Conservation (phyloP, 257 asterid genomes). For the Solanum lignicaule region DNA sequence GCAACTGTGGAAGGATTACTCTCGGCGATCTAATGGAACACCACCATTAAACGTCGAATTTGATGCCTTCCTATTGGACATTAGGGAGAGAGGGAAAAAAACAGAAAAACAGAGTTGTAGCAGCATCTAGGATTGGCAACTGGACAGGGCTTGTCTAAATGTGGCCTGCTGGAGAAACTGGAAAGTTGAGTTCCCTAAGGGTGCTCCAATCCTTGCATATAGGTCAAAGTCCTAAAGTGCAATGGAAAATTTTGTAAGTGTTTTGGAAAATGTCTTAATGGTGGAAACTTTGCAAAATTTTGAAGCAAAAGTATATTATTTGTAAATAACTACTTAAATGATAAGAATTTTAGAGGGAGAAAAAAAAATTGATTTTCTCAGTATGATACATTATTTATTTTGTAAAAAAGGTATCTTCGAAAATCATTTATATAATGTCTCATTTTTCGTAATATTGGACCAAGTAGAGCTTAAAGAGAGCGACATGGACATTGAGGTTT, state of each 20-base stretch:
- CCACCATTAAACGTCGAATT: not conserved
- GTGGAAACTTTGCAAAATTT: not conserved
- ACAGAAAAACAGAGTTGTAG: not conserved
- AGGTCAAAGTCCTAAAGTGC: not conserved
- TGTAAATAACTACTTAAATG: not conserved
- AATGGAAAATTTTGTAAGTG: not conserved
- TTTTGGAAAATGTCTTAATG: not conserved
- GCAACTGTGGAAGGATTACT: conserved; percentile 81
- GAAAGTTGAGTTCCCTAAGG: not conserved
- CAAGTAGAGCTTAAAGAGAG: not conserved
- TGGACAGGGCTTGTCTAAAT: not conserved
- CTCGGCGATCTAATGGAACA: conserved; percentile 73
- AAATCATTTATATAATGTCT: not conserved
- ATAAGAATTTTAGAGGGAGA: not conserved
- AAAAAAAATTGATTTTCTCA: not conserved
- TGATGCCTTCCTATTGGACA: not conserved
- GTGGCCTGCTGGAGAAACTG: not conserved
- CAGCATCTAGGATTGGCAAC: not conserved
- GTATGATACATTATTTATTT: not conserved
- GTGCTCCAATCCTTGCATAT: not conserved
- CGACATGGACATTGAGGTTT: not conserved
- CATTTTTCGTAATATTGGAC: not conserved
- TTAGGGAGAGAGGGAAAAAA: not conserved
- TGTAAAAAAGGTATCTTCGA: not conserved
- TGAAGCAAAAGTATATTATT: not conserved